A percentile compares a stretch with the other conserved stretches of the same genome.
Evolutionary conservation across 192 early-diverging fungal genomes (phyloP).

Genomic region (Backusella circina): DNA sequence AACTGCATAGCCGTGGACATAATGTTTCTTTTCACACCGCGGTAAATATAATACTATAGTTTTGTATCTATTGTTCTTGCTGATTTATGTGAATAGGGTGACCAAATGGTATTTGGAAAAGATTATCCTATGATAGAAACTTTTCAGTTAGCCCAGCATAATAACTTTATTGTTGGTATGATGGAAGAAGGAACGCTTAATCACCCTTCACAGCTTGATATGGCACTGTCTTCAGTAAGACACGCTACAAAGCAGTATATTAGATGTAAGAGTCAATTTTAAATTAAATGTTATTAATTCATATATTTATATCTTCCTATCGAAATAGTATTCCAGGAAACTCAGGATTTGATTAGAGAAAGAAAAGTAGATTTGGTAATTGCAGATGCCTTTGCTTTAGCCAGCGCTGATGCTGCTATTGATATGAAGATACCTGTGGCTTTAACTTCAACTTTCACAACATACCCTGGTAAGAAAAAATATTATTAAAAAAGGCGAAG

Average conservation of each 20-base stretch:
- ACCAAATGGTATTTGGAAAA: slow-evolving; percentile 7
- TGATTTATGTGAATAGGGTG: neutral
- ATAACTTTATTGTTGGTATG: neutral
- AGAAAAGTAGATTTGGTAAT: neutral
- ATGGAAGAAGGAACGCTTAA: neutral
- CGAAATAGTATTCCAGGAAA: neutral
- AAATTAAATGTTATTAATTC: neutral
- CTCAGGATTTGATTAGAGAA: neutral
- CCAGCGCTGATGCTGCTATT: neutral
- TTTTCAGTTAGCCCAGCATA: neutral
- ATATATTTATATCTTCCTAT: neutral
- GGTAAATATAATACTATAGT: neutral
- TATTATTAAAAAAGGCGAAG: neutral
- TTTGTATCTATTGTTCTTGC: neutral
- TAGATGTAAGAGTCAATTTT: neutral
- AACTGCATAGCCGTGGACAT: slow-evolving; percentile 18
- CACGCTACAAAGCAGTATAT: neutral
- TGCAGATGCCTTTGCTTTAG: neutral
- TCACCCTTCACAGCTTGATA: neutral
- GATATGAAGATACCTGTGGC: neutral
- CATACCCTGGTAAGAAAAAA: slow-evolving; percentile 22
- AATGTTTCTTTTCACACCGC: slow-evolving; percentile 10
- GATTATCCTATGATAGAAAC: slow-evolving; percentile 13
- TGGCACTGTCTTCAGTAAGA: neutral
- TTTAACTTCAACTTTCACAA: neutral